phyloP scores from a whole-genome alignment of 1,139 yeast species.

The Lodderomyces jiufengensis region DNA sequence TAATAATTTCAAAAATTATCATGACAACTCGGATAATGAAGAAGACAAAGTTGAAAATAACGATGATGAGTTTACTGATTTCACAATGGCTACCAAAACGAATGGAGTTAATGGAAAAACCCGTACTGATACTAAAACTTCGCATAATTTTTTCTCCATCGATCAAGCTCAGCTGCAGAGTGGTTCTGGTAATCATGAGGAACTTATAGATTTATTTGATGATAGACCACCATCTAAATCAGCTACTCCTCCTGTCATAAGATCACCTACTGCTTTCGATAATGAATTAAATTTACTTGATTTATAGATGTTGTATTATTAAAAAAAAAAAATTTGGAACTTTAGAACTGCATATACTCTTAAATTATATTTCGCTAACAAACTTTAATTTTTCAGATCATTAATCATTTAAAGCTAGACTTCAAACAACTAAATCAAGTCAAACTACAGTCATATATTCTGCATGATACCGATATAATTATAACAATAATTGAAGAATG shows the following conservation, averaged over 20 bases:
- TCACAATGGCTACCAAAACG: conserved; percentile 14
- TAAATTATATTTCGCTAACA: too few relatives aligned
- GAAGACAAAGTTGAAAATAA: conserved; percentile 8
- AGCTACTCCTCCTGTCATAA: conserved; percentile 1
- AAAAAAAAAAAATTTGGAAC: too few relatives aligned
- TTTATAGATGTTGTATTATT: conserved; percentile 4
- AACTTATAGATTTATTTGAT: conserved; percentile 8
- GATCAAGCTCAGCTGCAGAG: conserved; percentile 7
- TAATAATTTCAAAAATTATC: not conserved
- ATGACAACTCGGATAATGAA: not conserved
- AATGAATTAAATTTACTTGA: conserved; percentile 12
- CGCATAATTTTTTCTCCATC: conserved; percentile 10
- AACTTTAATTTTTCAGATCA: too few relatives aligned
- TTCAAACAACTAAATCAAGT: too few relatives aligned
- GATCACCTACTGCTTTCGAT: not conserved
- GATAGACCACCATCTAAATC: not conserved
- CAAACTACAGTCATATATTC: too few relatives aligned
- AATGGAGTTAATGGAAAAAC: conserved; percentile 4
- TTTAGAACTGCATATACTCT: not conserved
- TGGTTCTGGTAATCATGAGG: conserved; percentile 2
- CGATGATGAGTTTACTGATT: conserved; percentile 20
- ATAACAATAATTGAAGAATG: too few relatives aligned
- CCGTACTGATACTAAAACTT: conserved; percentile 4
- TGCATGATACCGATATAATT: too few relatives aligned
- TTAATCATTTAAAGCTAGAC: too few relatives aligned